These are phyloP conservation scores for Cladophialophora exuberans DNA, from an alignment of 2,329 filamentous ascomycete genomes.

Conservation along the genomic window DNA sequence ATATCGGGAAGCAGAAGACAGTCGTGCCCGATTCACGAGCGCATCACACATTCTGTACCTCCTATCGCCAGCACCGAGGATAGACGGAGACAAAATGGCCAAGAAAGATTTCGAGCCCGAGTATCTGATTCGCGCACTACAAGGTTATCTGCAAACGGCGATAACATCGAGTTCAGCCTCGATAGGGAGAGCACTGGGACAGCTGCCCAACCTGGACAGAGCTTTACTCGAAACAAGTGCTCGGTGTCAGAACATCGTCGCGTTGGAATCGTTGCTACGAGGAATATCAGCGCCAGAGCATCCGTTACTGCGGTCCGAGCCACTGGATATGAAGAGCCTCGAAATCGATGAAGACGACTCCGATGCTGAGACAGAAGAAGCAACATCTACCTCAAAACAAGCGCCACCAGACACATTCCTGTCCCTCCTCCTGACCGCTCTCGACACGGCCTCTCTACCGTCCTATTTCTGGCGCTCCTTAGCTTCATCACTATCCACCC, in stretches of 20 bases:
- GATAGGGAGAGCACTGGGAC: constrained; percentile 74
- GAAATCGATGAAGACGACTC: constrained; percentile 7
- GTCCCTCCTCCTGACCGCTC: constrained; percentile 70
- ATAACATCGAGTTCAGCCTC: constrained; percentile 77
- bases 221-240: constrained; percentile 79
- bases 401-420: constrained; percentile 55
- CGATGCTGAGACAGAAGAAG: constrained; percentile 17
- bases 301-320: constrained; percentile 56
- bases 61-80: constrained; percentile 67
- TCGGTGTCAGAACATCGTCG: constrained; percentile 88
- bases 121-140: constrained; percentile 74
- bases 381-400: constrained; percentile 22
- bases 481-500: constrained; percentile 72
- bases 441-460: constrained; percentile 84
- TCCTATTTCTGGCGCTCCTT: constrained; percentile 94
- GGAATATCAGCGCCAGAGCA: constrained; percentile 69
- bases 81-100: constrained; percentile 43
- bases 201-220: constrained; percentile 79
- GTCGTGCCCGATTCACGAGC: constrained; percentile 71
- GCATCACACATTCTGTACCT: constrained; percentile 79
- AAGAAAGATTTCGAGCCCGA: constrained; percentile 64
- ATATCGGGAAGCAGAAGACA: constrained; percentile 70
- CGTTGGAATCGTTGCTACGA: constrained; percentile 76
- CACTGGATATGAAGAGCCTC: constrained; percentile 27
- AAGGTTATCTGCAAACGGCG: constrained; percentile 79